Evolutionary conservation across 345 rosid genomes (phyloP).

Genomic region (Punica granatum): DNA sequence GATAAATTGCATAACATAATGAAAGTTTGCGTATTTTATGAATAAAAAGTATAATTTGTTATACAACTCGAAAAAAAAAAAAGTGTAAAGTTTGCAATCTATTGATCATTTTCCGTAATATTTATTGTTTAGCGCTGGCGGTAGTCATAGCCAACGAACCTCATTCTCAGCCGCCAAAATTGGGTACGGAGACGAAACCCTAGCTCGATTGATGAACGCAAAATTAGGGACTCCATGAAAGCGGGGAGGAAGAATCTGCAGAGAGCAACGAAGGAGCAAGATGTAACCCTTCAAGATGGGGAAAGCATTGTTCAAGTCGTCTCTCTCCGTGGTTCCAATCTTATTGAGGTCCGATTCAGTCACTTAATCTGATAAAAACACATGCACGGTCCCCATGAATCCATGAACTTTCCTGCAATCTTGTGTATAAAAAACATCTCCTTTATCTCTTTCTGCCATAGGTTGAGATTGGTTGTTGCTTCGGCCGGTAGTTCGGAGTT

Average conservation of each 20-base stretch:
- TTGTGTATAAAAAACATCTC: neutral
- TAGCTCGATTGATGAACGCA: neutral
- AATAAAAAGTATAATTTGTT: too few species aligned
- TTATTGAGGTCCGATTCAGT: conserved; percentile 48
- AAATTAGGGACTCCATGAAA: conserved; percentile 29
- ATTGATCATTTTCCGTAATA: too few species aligned
- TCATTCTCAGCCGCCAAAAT: too few species aligned
- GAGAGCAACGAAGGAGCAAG: conserved; percentile 56
- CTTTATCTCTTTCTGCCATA: neutral
- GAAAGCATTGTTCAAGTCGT: conserved; percentile 67
- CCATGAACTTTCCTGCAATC: neutral
- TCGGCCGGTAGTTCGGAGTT: neutral
- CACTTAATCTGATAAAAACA: neutral
- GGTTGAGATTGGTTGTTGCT: neutral
- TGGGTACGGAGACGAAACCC: neutral
- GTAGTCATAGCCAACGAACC: too few species aligned
- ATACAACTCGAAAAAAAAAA: too few species aligned
- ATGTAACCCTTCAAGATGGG: conserved; percentile 49
- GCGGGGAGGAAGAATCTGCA: conserved; percentile 85
- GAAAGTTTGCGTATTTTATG: too few species aligned
- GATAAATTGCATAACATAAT: too few species aligned
- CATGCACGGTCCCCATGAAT: neutral
- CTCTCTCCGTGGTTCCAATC: conserved; percentile 86
- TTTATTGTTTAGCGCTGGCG: too few species aligned
- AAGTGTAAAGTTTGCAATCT: too few species aligned